phyloP scores from a whole-genome alignment of 495 filamentous ascomycete species.

The Bombardia bombarda region DNA sequence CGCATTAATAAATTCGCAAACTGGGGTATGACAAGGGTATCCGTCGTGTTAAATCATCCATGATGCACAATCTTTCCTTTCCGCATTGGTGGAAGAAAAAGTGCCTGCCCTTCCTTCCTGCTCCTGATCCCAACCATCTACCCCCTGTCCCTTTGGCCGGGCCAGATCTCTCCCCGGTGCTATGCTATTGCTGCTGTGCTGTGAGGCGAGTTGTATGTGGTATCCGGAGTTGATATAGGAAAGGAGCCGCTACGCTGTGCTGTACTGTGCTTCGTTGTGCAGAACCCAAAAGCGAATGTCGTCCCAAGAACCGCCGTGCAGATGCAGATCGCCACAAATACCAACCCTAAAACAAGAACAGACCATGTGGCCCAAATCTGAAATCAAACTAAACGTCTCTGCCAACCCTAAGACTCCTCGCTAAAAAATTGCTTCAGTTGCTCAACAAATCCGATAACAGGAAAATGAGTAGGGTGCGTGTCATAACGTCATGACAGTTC shows the following conservation, averaged over 20 bases:
- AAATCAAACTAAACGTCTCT: constrained; percentile 8
- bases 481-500: constrained; percentile 27
- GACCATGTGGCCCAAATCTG: constrained; percentile 13
- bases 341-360: constrained; percentile 1
- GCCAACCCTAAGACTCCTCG: constrained; percentile 18
- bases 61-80: constrained; percentile 3
- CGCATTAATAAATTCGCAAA: too few species aligned
- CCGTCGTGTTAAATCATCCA: constrained; percentile 8
- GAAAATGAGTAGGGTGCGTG: constrained; percentile 22
- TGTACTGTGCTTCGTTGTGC: too few species aligned
- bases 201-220: constrained; percentile 28
- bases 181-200: constrained; percentile 24
- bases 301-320: constrained; percentile 8
- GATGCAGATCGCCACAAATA: constrained; percentile 8
- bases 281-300: constrained; percentile 14
- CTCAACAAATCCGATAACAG: constrained; percentile 12
- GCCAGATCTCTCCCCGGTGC: constrained; percentile 10
- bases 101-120: constrained; percentile 2
- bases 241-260: constrained; percentile 11
- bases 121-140: too few species aligned
- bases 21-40: constrained; percentile 14
- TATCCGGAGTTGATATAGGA: constrained; percentile 13
- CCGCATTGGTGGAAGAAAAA: not conserved
- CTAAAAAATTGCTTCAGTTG: constrained; percentile 14
- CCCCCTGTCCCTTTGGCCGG: not conserved